phyloP scores from a whole-genome alignment of 352 stramenopile species.

The Globisporangium apiculatum region DNA sequence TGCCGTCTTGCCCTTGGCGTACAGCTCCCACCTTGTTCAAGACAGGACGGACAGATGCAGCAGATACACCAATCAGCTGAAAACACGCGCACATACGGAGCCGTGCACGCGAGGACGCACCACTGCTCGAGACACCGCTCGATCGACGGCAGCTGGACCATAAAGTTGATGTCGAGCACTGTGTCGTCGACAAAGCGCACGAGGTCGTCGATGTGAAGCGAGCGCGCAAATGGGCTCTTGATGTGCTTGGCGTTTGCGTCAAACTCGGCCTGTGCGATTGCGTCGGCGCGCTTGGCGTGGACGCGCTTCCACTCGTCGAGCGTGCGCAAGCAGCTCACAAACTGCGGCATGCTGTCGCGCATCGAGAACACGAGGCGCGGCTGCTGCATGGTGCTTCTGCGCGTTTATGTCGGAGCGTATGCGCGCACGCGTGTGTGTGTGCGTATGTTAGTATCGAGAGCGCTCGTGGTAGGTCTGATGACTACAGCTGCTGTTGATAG shows the following conservation, averaged over 20 bases:
- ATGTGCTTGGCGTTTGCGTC: constrained; percentile 68
- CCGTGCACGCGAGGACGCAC: constrained; percentile 14
- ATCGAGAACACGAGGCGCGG: constrained; percentile 57
- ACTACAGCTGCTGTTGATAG: too few relatives aligned
- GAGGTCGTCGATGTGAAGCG: constrained; percentile 54
- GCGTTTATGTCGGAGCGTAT: too few relatives aligned
- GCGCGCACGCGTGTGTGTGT: too few relatives aligned
- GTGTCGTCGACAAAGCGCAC: constrained; percentile 68
- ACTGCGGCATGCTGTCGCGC: constrained; percentile 75
- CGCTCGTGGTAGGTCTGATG: too few relatives aligned
- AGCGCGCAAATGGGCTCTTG: constrained; percentile 66
- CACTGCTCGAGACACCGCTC: constrained; percentile 70
- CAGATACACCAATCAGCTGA: background rate
- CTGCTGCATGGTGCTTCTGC: constrained; percentile 22
- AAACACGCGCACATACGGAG: background rate
- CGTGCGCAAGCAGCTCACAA: constrained; percentile 57
- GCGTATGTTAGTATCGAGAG: too few relatives aligned
- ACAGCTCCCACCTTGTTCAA: constrained; percentile 35
- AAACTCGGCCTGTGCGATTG: constrained; percentile 48
- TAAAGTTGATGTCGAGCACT: constrained; percentile 74
- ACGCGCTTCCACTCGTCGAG: constrained; percentile 70
- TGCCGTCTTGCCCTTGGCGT: constrained; percentile 26
- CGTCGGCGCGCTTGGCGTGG: constrained; percentile 45
- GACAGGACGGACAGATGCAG: background rate
- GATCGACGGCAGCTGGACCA: constrained; percentile 78